A percentile compares a stretch with the other conserved stretches of the same genome.
Evolutionary conservation across 192 early-diverging fungal species (phyloP).

Genomic region (Coemansia sp.): DNA sequence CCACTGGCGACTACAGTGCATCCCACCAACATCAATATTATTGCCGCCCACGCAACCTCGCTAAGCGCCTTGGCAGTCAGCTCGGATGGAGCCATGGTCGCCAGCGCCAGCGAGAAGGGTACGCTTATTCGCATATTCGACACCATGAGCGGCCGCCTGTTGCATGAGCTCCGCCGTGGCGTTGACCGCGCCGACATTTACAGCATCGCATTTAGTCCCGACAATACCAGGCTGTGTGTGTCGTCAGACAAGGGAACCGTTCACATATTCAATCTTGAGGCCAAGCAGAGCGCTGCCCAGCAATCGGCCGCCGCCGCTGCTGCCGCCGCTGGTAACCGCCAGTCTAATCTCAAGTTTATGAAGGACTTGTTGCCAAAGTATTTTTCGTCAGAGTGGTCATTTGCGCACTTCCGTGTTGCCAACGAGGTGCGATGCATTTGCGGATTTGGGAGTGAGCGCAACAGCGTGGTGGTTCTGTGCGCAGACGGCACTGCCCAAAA

Average conservation of each 20-base stretch:
- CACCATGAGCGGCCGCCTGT: conserved; percentile 67
- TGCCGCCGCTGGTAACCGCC: conserved; percentile 51
- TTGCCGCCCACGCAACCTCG: conserved; percentile 78
- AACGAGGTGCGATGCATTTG: conserved; percentile 80
- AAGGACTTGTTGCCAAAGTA: conserved; percentile 88
- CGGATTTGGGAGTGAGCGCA: conserved; percentile 78
- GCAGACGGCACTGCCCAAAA: conserved; percentile 87
- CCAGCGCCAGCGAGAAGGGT: conserved; percentile 86
- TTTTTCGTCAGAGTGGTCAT: conserved; percentile 94
- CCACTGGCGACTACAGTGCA: conserved; percentile 32
- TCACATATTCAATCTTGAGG: conserved; percentile 88
- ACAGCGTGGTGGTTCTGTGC: conserved; percentile 81
- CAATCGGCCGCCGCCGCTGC: conserved; percentile 24
- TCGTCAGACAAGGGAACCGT: conserved; percentile 92
- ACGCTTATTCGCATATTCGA: conserved; percentile 92
- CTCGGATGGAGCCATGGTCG: conserved; percentile 74
- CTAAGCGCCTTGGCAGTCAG: conserved; percentile 82
- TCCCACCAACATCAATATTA: conserved; percentile 72
- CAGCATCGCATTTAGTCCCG: conserved; percentile 83
- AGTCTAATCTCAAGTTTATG: conserved; percentile 69
- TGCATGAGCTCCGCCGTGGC: conserved; percentile 87
- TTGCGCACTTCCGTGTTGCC: conserved; percentile 82
- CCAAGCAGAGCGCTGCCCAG: conserved; percentile 27
- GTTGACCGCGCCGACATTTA: conserved; percentile 88
- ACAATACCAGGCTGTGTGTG: conserved; percentile 77